Evolutionary conservation across 148 eudicot species (phyloP).

Genomic region (Selenicereus undatus): DNA sequence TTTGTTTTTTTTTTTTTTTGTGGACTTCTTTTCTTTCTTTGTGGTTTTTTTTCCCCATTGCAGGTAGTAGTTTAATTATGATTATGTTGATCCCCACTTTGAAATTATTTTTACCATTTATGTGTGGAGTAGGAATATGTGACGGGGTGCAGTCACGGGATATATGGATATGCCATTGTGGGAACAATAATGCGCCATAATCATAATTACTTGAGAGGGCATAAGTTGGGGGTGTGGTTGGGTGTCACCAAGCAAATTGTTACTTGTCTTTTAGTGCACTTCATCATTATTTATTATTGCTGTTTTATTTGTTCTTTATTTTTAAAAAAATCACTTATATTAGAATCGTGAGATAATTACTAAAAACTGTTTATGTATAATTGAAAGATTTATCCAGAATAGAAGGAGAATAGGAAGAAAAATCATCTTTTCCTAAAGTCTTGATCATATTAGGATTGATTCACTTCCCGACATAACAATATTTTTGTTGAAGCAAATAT

Average conservation of each 20-base stretch:
- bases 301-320: too few species aligned
- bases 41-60: too few species aligned
- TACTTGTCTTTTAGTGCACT: background rate
- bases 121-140: background rate
- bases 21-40: too few species aligned
- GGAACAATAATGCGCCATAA: slow-evolving; percentile 15
- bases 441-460: background rate
- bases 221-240: slow-evolving; percentile 22
- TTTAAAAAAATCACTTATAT: background rate
- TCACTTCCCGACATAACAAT: too few species aligned
- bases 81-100: background rate
- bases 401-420: background rate
- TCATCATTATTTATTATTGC: background rate
- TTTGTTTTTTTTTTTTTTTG: background rate
- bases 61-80: background rate
- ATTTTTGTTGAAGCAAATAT: too few species aligned
- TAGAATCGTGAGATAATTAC: background rate
- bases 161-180: slow-evolving; percentile 22
- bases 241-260: slow-evolving; percentile 16
- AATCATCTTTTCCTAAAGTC: background rate
- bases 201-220: slow-evolving; percentile 18
- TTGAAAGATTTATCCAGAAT: too few species aligned
- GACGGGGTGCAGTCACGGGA: slow-evolving; percentile 16
- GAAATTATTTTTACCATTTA: slow-evolving; percentile 1
- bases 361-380: too few species aligned